Evolutionary conservation across 331 rosid species (phyloP), one percentile per base, ranked within the genome.

Genomic region (Malus hybrid): DNA sequence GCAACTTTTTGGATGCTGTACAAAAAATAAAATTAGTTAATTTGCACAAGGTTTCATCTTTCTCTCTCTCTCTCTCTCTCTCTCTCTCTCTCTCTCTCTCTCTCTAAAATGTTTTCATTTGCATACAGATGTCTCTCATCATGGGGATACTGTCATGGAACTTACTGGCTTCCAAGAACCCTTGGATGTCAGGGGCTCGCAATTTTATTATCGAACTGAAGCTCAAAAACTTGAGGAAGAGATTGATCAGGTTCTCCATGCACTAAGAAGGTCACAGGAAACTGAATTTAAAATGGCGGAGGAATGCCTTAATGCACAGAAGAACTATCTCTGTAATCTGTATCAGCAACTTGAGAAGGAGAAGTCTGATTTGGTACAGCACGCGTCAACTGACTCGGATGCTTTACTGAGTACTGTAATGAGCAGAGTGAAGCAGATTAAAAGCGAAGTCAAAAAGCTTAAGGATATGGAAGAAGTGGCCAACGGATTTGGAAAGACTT

Each of bases 351-450:
- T 94, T 14, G 88, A 82, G 12, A 56, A 15, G 57, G 97, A 90
- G 80, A 81, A 80, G 80, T 56, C 84, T 16, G 85, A 85, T 71
- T 67, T 88, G 72, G 84, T 86, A 20, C 65, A 77, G 59, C 80
- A 67, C 65, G 7, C 88, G 10, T 81, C 90, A 27, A 27, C 88
- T 52, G 56, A 62, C 71, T 79, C 84, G 22, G 82, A 70, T 54
- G 36, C 11, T 75, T 83, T 85, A 33, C 81, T 55, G 63, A 64
- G 10, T 73, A 66, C 76, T 73, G 79, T 94, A 67, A 69, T 73
- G 63, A 81, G 80, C 81, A 85, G 91, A 76, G 88, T 85, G 85
- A 81, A 87, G n/a, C 99, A 92, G 80, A 85, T 94, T 52, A 79
- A 73, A 46, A 63, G 27, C 50, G 92, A 90, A 81, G 36, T 70